Evolutionary conservation across 1,284 basidiomycete genomes (phyloP).

Genomic region (Ganoderma lingzhi): DNA sequence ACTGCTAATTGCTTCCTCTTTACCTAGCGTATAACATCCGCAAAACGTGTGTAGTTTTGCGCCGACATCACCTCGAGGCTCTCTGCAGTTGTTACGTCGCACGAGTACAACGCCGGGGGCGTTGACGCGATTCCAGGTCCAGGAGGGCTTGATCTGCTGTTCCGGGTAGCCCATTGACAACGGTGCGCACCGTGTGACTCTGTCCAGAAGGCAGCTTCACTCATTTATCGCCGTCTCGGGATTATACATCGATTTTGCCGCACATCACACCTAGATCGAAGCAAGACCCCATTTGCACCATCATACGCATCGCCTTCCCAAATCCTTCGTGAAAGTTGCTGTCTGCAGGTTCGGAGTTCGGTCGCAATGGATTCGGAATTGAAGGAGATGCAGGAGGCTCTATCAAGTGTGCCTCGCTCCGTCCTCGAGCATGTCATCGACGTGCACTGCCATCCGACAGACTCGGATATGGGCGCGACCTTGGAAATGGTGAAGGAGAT

Average conservation of each 20-base stretch:
- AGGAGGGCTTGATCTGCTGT: not conserved
- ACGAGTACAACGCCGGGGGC: not conserved
- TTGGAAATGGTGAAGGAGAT: constrained; percentile 54
- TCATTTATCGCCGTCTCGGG: not conserved
- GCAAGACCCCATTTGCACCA: not conserved
- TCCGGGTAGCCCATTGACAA: not conserved
- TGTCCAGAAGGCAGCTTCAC: not conserved
- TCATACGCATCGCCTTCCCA: not conserved
- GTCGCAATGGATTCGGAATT: not conserved
- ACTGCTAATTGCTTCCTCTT: not conserved
- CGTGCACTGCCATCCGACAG: constrained; percentile 85
- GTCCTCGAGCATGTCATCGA: constrained; percentile 75
- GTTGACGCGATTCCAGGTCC: not conserved
- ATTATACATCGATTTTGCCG: not conserved
- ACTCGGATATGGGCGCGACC: constrained; percentile 56
- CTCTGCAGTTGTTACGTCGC: too few species aligned
- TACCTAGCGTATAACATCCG: constrained; percentile 1
- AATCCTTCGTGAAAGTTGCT: not conserved
- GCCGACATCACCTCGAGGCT: not conserved
- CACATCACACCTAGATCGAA: not conserved
- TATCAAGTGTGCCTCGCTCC: constrained; percentile 29
- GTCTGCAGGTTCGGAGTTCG: constrained; percentile 11
- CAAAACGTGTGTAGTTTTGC: not conserved
- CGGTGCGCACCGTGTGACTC: not conserved
- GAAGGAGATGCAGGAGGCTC: constrained; percentile 19